Evolutionary conservation across 345 rosid species (phyloP).

Genomic region (Eucalyptus regnans): DNA sequence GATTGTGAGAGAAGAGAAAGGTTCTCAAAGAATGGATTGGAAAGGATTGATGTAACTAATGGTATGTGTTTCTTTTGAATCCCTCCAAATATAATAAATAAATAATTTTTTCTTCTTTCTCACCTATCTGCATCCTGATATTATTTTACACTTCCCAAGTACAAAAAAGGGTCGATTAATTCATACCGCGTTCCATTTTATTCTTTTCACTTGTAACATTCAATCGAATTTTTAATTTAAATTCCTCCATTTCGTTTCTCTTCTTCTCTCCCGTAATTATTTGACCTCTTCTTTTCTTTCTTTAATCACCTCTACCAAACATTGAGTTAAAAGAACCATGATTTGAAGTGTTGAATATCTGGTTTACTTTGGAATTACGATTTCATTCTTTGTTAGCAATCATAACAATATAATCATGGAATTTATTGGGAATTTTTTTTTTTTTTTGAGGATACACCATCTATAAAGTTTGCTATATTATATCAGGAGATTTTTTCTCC

Average conservation of each 20-base stretch:
- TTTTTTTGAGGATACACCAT: background rate
- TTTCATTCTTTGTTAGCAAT: background rate
- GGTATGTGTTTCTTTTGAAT: background rate
- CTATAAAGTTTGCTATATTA: background rate
- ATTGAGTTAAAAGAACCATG: background rate
- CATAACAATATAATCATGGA: background rate
- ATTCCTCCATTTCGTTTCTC: background rate
- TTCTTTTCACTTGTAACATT: background rate
- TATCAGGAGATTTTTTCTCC: background rate
- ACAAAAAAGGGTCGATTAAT: background rate
- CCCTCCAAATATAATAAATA: background rate
- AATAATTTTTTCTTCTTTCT: background rate
- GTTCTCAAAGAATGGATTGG: background rate
- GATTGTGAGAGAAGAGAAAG: background rate
- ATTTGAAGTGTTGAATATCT: background rate
- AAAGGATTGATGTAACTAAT: background rate
- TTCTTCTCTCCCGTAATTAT: background rate
- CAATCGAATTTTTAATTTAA: background rate
- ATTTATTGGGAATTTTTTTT: background rate
- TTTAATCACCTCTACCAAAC: background rate
- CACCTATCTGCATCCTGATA: background rate
- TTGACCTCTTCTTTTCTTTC: background rate
- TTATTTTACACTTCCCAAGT: background rate
- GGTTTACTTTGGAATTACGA: background rate
- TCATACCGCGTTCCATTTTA: background rate